These are phyloP conservation scores for Dipodascus geniculatus DNA, from an alignment of 805 yeast species.

Conservation along the genomic window DNA sequence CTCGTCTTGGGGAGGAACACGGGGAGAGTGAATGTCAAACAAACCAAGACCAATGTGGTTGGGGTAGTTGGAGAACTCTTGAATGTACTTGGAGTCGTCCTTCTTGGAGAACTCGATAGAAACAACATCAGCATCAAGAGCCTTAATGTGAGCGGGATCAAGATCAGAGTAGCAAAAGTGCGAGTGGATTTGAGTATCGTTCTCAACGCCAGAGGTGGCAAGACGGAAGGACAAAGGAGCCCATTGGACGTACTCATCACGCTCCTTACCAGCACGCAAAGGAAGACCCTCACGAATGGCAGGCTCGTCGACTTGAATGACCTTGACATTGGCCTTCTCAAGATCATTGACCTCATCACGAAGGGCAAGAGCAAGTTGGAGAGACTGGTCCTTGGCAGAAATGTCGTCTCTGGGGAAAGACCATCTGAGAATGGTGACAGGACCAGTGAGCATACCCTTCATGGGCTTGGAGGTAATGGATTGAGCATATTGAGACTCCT, in stretches of 20 bases:
- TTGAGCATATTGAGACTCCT: conserved; percentile 98
- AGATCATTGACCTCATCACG: conserved; percentile 98
- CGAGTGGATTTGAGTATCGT: conserved; percentile 96
- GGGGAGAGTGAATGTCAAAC: conserved; percentile 98
- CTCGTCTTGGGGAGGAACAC: conserved; percentile 97
- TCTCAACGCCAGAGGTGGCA: conserved; percentile 94
- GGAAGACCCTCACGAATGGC: conserved; percentile 99
- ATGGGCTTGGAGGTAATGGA: conserved; percentile 89
- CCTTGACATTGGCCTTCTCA: conserved; percentile 96
- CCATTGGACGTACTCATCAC: conserved; percentile 94
- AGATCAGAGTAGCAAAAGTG: conserved; percentile 99
- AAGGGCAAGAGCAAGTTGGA: conserved; percentile 93
- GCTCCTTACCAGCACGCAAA: conserved; percentile 93
- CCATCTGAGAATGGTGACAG: conserved; percentile 99
- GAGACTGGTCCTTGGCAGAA: conserved; percentile 83
- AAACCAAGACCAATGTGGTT: conserved; percentile 99
- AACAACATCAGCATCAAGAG: conserved; percentile 98
- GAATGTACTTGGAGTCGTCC: conserved; percentile 96
- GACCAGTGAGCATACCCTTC: conserved; percentile 99
- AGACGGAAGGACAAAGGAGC: conserved; percentile 99
- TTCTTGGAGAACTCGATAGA: conserved; percentile 99
- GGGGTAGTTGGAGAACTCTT: conserved; percentile 96
- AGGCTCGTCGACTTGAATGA: conserved; percentile 99
- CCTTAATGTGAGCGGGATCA: conserved; percentile 99
- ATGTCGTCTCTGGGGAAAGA: conserved; percentile 99